Evolutionary conservation across 768 basidiomycete species (phyloP).

Genomic region (Sistotremastrum suecicum): DNA sequence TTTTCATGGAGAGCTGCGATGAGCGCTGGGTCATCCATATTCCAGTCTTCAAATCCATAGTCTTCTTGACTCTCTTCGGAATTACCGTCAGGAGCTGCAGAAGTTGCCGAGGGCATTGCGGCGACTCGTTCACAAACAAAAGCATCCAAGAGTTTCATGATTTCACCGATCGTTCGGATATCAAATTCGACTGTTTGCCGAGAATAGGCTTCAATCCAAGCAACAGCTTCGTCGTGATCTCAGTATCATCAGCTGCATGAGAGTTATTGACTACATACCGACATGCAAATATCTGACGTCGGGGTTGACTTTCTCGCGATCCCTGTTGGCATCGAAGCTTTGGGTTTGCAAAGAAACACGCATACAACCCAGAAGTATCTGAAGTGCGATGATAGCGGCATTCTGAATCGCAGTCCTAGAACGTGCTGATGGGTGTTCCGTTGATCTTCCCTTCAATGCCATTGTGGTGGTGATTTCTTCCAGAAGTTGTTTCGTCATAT

Average conservation of each 20-base stretch:
- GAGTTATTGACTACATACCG: too few species aligned
- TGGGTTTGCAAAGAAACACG: slow-evolving; percentile 10
- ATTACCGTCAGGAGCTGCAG: slow-evolving; percentile 16
- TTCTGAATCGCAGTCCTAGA: slow-evolving; percentile 5
- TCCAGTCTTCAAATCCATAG: slow-evolving; percentile 44
- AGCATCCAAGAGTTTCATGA: slow-evolving; percentile 6
- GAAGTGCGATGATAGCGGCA: slow-evolving; percentile 26
- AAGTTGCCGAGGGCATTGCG: slow-evolving; percentile 22
- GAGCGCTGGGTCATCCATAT: slow-evolving; percentile 47
- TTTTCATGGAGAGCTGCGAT: slow-evolving; percentile 36
- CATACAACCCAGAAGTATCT: slow-evolving; percentile 41
- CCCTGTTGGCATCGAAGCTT: too few species aligned
- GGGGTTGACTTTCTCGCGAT: too few species aligned
- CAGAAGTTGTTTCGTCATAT: slow-evolving; percentile 40
- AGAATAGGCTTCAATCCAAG: too few species aligned
- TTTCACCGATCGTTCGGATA: too few species aligned
- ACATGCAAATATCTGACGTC: too few species aligned
- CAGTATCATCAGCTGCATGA: too few species aligned
- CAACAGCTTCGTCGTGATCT: too few species aligned
- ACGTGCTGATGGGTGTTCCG: not conserved
- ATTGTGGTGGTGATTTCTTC: slow-evolving; percentile 30
- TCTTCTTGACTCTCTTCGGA: slow-evolving; percentile 71
- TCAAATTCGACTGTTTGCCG: too few species aligned
- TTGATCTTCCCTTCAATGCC: too few species aligned
- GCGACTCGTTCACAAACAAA: slow-evolving; percentile 44